A percentile compares a stretch with the other conserved stretches of the same genome.
Evolutionary conservation across 306 rosid species (phyloP).

Genomic region (Carpinus viminea): DNA sequence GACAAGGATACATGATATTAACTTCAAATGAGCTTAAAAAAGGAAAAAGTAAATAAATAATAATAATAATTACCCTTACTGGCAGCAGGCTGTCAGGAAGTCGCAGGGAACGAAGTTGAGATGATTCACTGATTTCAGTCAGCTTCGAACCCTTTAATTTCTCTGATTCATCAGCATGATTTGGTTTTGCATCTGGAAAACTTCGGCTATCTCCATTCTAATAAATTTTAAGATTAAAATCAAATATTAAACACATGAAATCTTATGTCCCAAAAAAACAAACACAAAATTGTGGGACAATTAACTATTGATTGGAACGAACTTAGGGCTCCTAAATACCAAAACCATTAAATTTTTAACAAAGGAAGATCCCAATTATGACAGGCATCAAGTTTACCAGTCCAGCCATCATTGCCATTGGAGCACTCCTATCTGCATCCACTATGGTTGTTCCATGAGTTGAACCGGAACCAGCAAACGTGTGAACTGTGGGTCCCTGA

Average conservation of each 20-base stretch:
- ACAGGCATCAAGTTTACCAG: constrained; percentile 45
- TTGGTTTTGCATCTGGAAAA: constrained; percentile 74
- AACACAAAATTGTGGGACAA: not conserved
- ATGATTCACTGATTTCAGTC: constrained; percentile 73
- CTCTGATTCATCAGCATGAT: constrained; percentile 78
- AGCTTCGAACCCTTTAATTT: constrained; percentile 88
- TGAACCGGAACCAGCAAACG: constrained; percentile 64
- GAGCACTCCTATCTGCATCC: constrained; percentile 58
- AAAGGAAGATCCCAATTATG: not conserved
- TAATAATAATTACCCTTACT: constrained; percentile 57
- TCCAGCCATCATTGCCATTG: constrained; percentile 69
- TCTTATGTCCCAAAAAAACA: not conserved
- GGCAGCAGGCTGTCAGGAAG: constrained; percentile 80
- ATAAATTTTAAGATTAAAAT: constrained; percentile 21
- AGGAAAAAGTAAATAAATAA: not conserved
- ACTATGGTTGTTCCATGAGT: constrained; percentile 75
- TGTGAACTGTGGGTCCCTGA: constrained; percentile 60
- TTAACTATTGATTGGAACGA: not conserved
- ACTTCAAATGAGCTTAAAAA: not conserved
- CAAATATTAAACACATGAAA: constrained; percentile 5
- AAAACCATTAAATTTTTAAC: no score
- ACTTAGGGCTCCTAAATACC: not conserved
- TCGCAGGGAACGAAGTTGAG: constrained; percentile 82
- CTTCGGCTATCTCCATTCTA: constrained; percentile 81
- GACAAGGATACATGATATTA: not conserved